Base-by-base conservation (phyloP, 768 basidiomycete species). In the Galerina marginata region DNA sequence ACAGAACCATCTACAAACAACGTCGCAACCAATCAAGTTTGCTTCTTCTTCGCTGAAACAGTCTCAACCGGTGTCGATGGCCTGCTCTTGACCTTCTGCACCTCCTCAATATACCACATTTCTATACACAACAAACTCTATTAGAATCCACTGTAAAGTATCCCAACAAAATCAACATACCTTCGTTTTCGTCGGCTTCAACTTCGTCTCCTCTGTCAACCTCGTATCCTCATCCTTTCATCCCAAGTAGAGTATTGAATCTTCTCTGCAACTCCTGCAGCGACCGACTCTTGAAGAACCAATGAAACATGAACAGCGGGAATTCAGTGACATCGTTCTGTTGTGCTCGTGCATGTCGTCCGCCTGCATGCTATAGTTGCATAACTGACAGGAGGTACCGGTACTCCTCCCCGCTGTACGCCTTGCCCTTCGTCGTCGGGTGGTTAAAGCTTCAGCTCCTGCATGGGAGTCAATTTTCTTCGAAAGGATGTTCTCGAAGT, bases 241-340 rank as follows among this genome's bases (percentile, higher is more conserved):
- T 93, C 9, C 87, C 81, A 26, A 97, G 68, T 36, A 98, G 71
- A 2, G 96, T 97, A 65, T 90, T 90, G 67, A 95, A 97, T 53
- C 96, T 78, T 63, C 96, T 79, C 68, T 90, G 87, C 58, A 99
- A 76, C 75, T 99, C 96, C 67, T 92, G 89, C 2, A 93, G 88
- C 9, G 91, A 29, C 29, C 29, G 29, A 29, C 29, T 29, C 29
- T 29, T 29, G 4, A 29, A 29, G 29, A 29, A 29, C 29, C 29
- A 29, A 6, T 29, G 4, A 6, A 29, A 98, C 23, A 95, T 82
- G 79, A 98, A 99, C 12, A 96, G 91, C 91, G 1, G 96, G 75
- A 95, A 98, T 75, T 98, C 95, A 14, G 88, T 90, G 64, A 99
- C 94, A 74, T 99, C 96, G 74, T 89, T 87, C 84, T 96, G n/a